Base-by-base conservation (phyloP, 345 rosid genomes). In the Camelina sativa region DNA sequence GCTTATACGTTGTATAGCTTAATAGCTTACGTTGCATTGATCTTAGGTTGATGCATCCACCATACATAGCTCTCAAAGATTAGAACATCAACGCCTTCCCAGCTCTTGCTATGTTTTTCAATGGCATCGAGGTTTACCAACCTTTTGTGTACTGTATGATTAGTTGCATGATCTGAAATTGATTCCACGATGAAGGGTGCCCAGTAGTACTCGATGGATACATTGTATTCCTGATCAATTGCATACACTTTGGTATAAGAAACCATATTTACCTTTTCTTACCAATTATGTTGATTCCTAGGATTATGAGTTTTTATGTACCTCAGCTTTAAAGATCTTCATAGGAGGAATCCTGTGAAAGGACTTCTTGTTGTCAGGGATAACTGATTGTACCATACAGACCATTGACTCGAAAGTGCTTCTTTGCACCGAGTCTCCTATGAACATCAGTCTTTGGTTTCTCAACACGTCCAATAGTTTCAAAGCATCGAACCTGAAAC, bases 351-450 rank as follows among this genome's bases (percentile, higher is more conserved):
- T 65, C 78, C 89, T 88, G 64, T 81, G 80, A 22, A 94, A 84
- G 1, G 90, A 84, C 79, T 81, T 91, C 81, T 86, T 86, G 5
- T 83, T 86, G 6, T 84, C 74, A 35, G 96, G 97, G 80, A 90
- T 87, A 0, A 83, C 90, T 51, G 96, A 87, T 63, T 94, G 97
- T 16, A 90, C 76, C 87, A 91, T 80, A 65, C 97, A 91, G 6
- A 88, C 83, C 93, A 94, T 86, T 1, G 97, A 94, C 77, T 94
- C 98, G 69, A 94, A 94, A 34, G 90, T 93, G 7, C 91, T 83
- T 87, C 97, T 87, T 69, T 90, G 96, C 50, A 94, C 89, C 0
- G 97, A 94, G 79, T 94, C 98, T 70, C 97, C 98, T 63, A 94
- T 79, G 52, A 91, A 90, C 97, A 94, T 90, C 59, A 94, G 68